Evolutionary conservation across 495 filamentous ascomycete species (phyloP).

Genomic region (Penicillium malachiteum): DNA sequence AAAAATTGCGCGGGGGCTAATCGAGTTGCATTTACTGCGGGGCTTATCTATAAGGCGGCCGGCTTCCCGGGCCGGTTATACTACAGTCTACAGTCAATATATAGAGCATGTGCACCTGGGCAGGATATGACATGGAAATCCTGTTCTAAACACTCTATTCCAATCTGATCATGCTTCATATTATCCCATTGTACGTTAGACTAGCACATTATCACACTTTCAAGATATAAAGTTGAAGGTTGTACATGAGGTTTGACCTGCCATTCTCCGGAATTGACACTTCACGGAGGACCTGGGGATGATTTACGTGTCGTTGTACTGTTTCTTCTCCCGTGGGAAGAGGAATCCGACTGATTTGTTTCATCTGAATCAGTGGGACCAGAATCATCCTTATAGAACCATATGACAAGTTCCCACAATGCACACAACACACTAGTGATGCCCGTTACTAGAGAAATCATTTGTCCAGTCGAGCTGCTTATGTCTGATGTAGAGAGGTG

Average conservation of each 20-base stretch:
- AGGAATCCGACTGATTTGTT: neutral
- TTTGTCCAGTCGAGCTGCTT: neutral
- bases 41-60: neutral
- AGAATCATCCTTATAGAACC: neutral
- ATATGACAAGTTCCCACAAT: neutral
- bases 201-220: no score
- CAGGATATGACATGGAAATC: no score
- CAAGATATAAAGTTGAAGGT: no score
- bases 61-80: neutral
- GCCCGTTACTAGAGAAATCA: neutral
- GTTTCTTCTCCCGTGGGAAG: neutral
- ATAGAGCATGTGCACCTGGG: no score
- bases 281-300: neutral
- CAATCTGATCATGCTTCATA: no score
- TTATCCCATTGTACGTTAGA: no score
- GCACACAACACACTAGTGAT: neutral
- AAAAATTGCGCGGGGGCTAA: neutral
- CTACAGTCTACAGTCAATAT: no score
- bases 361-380: neutral
- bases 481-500: neutral
- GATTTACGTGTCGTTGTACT: neutral
- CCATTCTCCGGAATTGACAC: no score
- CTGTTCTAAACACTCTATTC: no score
- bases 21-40: slow-evolving; percentile 4
- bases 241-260: no score